phyloP scores from a whole-genome alignment of 2,329 filamentous ascomycete species.

The Aureobasidium sp. region DNA sequence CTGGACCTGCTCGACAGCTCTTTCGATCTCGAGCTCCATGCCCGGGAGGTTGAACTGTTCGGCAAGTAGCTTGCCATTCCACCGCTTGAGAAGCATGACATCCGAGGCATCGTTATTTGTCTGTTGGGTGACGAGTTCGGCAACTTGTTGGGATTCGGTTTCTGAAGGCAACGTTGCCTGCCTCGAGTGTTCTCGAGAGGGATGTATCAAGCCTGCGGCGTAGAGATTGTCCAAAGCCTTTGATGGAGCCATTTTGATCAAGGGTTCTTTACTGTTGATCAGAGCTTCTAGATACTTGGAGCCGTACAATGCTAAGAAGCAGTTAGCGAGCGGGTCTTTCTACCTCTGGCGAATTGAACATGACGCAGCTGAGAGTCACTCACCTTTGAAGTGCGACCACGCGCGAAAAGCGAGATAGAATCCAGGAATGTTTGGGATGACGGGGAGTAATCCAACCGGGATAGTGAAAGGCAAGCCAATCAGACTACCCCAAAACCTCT shows the following conservation, averaged over 20 bases:
- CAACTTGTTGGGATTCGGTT: conserved; percentile 34
- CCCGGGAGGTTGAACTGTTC: conserved; percentile 43
- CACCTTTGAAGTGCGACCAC: conserved; percentile 77
- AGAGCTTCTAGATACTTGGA: conserved; percentile 81
- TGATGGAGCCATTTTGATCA: conserved; percentile 61
- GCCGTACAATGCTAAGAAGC: conserved; percentile 61
- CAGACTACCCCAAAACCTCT: conserved; percentile 72
- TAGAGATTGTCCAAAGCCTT: conserved; percentile 70
- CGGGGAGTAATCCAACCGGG: conserved; percentile 39
- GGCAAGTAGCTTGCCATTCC: conserved; percentile 47
- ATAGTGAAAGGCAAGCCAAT: conserved; percentile 74
- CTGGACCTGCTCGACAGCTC: conserved; percentile 47
- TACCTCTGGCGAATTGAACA: background rate
- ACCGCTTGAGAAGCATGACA: conserved; percentile 43
- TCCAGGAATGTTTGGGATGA: conserved; percentile 16
- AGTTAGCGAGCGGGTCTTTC: background rate
- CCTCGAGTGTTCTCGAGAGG: conserved; percentile 34
- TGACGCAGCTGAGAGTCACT: background rate
- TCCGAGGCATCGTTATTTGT: conserved; percentile 37
- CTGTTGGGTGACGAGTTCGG: conserved; percentile 32
- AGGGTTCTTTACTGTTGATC: conserved; percentile 53
- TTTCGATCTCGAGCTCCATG: conserved; percentile 49
- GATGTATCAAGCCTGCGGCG: conserved; percentile 42
- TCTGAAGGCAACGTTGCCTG: conserved; percentile 31
- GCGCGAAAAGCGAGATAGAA: conserved; percentile 66